Conservation (phyloP, 257 asterid genomes). For the Lantana camara region DNA sequence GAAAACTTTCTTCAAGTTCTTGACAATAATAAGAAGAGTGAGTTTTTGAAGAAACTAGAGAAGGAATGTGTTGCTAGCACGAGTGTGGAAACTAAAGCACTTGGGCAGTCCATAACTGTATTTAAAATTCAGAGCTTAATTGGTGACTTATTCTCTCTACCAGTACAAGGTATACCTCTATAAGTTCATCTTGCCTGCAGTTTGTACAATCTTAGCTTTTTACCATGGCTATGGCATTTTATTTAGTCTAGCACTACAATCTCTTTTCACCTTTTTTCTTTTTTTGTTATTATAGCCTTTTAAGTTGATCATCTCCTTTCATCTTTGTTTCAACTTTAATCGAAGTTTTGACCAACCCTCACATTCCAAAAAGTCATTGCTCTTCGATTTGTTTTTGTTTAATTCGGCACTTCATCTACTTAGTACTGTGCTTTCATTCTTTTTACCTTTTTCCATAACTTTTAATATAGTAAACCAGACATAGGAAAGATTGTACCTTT, state of each 20-base stretch:
- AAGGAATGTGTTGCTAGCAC: constrained; percentile 46
- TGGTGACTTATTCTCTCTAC: constrained; percentile 60
- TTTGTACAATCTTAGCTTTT: constrained; percentile 12
- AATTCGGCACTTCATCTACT: not conserved
- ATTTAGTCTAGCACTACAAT: not conserved
- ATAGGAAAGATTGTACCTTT: constrained; percentile 6
- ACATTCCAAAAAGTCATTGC: not conserved
- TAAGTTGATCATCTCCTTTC: constrained; percentile 10
- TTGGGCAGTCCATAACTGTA: constrained; percentile 72
- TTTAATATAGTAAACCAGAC: constrained; percentile 12
- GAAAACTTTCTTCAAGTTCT: constrained; percentile 72
- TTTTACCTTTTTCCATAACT: not conserved
- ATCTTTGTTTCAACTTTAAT: not conserved
- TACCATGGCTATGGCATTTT: constrained; percentile 7
- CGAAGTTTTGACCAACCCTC: not conserved
- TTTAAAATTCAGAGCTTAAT: constrained; percentile 69
- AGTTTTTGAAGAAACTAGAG: constrained; percentile 57
- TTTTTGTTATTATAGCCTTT: constrained; percentile 9
- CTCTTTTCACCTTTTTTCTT: constrained; percentile 7
- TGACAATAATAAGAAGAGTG: constrained; percentile 48
- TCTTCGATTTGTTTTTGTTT: not conserved
- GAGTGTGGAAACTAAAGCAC: constrained; percentile 56
- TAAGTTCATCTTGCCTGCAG: constrained; percentile 21
- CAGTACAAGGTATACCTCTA: constrained; percentile 54
- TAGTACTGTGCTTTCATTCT: not conserved